Evolutionary conservation across 768 basidiomycete genomes (phyloP).

Genomic region (Podaxis sp.): DNA sequence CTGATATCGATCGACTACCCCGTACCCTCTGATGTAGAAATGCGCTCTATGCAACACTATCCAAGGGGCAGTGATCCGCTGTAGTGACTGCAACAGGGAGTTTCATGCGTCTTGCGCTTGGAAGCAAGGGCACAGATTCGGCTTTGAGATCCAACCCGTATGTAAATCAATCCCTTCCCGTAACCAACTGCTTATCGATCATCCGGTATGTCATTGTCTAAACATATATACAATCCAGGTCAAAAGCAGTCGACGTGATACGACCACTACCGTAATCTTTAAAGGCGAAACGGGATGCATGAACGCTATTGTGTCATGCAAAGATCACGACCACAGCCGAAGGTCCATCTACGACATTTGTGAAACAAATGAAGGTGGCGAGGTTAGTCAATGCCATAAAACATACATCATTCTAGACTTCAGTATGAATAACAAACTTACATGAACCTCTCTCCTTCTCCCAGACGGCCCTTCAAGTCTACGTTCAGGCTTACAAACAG

Average conservation of each 20-base stretch:
- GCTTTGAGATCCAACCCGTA: slow-evolving; percentile 89
- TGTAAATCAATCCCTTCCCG: slow-evolving; percentile 24
- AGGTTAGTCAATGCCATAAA: slow-evolving; percentile 51
- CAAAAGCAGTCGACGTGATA: slow-evolving; percentile 74
- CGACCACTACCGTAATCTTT: slow-evolving; percentile 66
- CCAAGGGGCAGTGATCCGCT: slow-evolving; percentile 81
- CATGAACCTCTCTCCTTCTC: not conserved
- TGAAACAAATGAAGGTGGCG: slow-evolving; percentile 76
- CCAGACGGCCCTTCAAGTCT: slow-evolving; percentile 89
- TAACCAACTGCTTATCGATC: not conserved
- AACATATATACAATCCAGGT: slow-evolving; percentile 45
- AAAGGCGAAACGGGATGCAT: slow-evolving; percentile 79
- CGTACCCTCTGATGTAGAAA: slow-evolving; percentile 39
- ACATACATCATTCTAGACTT: not conserved
- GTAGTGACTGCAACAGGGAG: slow-evolving; percentile 76
- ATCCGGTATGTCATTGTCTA: not conserved
- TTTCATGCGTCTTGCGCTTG: slow-evolving; percentile 93
- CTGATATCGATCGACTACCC: not conserved
- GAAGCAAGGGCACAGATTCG: slow-evolving; percentile 80
- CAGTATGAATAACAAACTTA: not conserved
- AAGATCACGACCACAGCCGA: slow-evolving; percentile 65
- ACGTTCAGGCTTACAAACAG: slow-evolving; percentile 83
- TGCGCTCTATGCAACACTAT: slow-evolving; percentile 73
- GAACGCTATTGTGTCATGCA: slow-evolving; percentile 76
- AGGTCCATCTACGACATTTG: slow-evolving; percentile 81